Conservation (phyloP, 768 basidiomycete genomes). For the Rhodocollybia butyracea region DNA sequence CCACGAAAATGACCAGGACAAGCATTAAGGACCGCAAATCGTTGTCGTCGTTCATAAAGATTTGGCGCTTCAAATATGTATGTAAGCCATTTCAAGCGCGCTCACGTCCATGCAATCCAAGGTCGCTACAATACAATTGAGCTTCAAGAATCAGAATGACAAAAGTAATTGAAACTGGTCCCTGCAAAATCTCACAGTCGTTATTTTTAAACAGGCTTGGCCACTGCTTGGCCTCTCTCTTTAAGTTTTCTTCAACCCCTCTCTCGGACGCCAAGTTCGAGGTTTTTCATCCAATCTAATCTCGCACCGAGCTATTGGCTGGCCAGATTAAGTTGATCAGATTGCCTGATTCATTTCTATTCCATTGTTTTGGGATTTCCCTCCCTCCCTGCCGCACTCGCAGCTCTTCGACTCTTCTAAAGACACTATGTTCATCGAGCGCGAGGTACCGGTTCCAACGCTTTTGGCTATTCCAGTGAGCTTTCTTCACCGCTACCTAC, state of each 20-base stretch:
- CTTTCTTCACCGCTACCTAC: conserved; percentile 10
- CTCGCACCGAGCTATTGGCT: neutral
- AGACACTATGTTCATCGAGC: conserved; percentile 31
- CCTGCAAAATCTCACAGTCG: too few species aligned
- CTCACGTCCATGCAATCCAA: neutral
- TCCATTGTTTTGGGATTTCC: conserved; percentile 42
- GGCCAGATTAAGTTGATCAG: conserved; percentile 37
- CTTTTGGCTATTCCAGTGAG: conserved; percentile 23
- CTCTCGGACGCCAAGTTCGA: too few species aligned
- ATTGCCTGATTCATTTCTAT: conserved; percentile 18
- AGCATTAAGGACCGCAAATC: conserved; percentile 32
- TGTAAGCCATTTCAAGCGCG: neutral
- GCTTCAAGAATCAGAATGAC: too few species aligned
- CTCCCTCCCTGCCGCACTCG: conserved; percentile 21
- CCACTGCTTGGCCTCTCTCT: too few species aligned
- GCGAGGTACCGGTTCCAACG: conserved; percentile 24
- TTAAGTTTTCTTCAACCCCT: too few species aligned
- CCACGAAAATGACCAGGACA: conserved; percentile 42
- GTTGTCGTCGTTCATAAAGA: conserved; percentile 2
- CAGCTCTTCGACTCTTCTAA: conserved; percentile 22
- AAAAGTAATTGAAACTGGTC: too few species aligned
- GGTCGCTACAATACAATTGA: too few species aligned
- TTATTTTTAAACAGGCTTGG: too few species aligned
- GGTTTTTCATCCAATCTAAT: neutral
- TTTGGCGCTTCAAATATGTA: neutral